Conservation (phyloP, 148 eudicot genomes). For the Hydrangea macrophylla region DNA sequence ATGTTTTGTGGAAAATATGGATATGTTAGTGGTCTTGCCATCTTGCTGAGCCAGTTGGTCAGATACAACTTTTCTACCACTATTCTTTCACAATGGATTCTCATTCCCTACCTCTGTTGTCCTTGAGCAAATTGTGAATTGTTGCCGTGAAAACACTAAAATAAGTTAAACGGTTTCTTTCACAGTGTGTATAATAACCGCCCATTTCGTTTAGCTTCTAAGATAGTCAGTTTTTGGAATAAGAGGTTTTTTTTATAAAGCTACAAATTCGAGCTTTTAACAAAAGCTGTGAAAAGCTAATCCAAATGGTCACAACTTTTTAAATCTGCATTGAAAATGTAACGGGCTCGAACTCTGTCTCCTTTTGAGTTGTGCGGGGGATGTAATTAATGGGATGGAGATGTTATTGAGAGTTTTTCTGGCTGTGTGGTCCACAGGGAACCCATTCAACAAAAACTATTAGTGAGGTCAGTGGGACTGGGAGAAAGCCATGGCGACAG, state of each 20-base stretch:
- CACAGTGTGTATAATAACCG: not conserved
- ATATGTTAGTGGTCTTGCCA: not conserved
- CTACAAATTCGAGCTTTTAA: too few relatives aligned
- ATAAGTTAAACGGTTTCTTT: not conserved
- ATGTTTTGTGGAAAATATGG: not conserved
- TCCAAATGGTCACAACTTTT: too few relatives aligned
- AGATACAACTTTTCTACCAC: not conserved
- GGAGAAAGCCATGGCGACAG: constrained; percentile 81
- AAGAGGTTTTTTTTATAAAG: too few relatives aligned
- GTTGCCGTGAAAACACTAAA: not conserved
- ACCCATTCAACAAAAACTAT: constrained; percentile 96
- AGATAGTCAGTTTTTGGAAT: too few relatives aligned
- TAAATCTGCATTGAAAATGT: too few relatives aligned
- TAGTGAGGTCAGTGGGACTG: constrained; percentile 98
- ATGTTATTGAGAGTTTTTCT: constrained; percentile 11
- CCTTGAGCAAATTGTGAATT: not conserved
- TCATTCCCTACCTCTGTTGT: not conserved
- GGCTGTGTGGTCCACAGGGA: constrained; percentile 46
- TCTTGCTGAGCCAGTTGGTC: not conserved
- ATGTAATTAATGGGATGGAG: not conserved
- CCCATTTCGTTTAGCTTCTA: too few relatives aligned
- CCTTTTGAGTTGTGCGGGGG: not conserved
- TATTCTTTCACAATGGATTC: not conserved
- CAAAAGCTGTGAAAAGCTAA: too few relatives aligned
- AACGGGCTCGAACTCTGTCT: too few relatives aligned